Conservation (phyloP, 2,329 filamentous ascomycete genomes). For the Westerdykella sp. region DNA sequence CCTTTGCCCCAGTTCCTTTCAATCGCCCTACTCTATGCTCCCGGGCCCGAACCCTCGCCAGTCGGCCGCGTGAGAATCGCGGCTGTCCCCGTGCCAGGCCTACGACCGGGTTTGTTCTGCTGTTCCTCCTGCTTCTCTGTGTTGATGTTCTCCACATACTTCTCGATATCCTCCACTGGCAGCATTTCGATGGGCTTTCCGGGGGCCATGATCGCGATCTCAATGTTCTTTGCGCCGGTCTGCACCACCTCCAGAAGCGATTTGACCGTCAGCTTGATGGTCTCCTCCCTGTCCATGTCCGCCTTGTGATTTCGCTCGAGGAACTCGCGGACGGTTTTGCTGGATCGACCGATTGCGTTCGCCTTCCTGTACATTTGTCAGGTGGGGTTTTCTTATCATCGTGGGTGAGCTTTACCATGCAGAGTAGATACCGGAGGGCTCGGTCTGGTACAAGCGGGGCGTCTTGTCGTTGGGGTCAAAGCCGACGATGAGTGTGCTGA, state of each 20-base stretch:
- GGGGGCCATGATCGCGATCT: conserved; percentile 96
- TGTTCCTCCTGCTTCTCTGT: conserved; percentile 99
- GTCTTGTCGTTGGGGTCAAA: conserved; percentile 90
- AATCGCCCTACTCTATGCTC: conserved; percentile 12
- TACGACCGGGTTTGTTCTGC: conserved; percentile 66
- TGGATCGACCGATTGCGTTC: conserved; percentile 95
- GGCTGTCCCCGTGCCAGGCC: conserved; percentile 62
- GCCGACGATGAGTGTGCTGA: conserved; percentile 96
- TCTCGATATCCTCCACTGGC: conserved; percentile 91
- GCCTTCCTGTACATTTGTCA: conserved; percentile 68
- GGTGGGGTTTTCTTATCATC: neutral
- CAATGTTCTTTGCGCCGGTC: conserved; percentile 98
- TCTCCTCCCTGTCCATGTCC: conserved; percentile 92
- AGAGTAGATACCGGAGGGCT: conserved; percentile 98
- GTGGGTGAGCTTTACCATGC: conserved; percentile 66
- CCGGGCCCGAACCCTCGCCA: conserved; percentile 33
- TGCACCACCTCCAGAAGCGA: conserved; percentile 96
- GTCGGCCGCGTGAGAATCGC: conserved; percentile 65
- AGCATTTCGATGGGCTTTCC: conserved; percentile 89
- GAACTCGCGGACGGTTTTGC: conserved; percentile 98
- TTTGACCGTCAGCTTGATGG: conserved; percentile 96
- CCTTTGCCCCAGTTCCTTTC: conserved; percentile 15
- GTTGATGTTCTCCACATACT: conserved; percentile 97
- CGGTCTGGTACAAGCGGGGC: conserved; percentile 91
- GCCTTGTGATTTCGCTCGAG: conserved; percentile 98